phyloP scores from a whole-genome alignment of 495 filamentous ascomycete species.

The Penicillium paradoxum region DNA sequence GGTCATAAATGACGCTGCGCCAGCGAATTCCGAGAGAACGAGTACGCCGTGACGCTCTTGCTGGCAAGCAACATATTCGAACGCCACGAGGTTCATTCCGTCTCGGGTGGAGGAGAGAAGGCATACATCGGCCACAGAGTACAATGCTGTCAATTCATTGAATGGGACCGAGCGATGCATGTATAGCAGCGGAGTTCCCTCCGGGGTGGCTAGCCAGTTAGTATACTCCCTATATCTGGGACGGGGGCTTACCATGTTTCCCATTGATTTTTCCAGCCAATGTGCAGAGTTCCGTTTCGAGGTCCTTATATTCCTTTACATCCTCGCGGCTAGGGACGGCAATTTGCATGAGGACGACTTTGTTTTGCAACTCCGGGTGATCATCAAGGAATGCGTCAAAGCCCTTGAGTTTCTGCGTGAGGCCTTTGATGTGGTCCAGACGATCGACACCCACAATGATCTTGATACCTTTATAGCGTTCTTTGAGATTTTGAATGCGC shows the following conservation, averaged over 20 bases:
- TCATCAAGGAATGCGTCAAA: slow-evolving; percentile 87
- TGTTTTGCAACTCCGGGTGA: slow-evolving; percentile 86
- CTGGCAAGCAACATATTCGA: slow-evolving; percentile 92
- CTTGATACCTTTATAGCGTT: slow-evolving; percentile 80
- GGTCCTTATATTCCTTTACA: slow-evolving; percentile 93
- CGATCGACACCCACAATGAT: slow-evolving; percentile 91
- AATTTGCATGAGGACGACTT: slow-evolving; percentile 88
- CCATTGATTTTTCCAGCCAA: slow-evolving; percentile 90
- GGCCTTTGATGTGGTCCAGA: slow-evolving; percentile 92
- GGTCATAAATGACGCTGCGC: slow-evolving; percentile 73
- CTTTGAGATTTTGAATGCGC: slow-evolving; percentile 69
- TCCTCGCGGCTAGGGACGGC: slow-evolving; percentile 88
- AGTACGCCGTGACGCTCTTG: slow-evolving; percentile 78
- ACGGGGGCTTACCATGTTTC: slow-evolving; percentile 33
- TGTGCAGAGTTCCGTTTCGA: slow-evolving; percentile 84
- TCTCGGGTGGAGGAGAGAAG: slow-evolving; percentile 88
- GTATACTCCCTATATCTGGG: neutral
- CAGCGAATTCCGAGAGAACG: slow-evolving; percentile 89
- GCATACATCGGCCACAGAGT: slow-evolving; percentile 85
- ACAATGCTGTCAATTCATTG: slow-evolving; percentile 86
- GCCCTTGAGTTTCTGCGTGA: slow-evolving; percentile 91
- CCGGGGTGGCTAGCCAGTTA: slow-evolving; percentile 59
- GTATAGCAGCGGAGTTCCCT: slow-evolving; percentile 92
- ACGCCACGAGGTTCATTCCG: slow-evolving; percentile 95
- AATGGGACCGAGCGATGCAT: slow-evolving; percentile 87